These are phyloP conservation scores for Zea mays DNA, from an alignment of 176 grass and related monocot species.

Conservation along the genomic window Zm-B73-REFERENCE-NAM-5.0 NC_050096.1:154446001-154446500, in stretches of 20 bases:
- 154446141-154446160: constrained; percentile 9
- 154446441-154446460: constrained; percentile 16
- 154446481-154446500: constrained; percentile 30
- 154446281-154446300: constrained; percentile 7
- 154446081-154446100: background rate
- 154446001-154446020: constrained; percentile 94
- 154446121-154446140: background rate
- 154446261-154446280: background rate
- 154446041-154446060: constrained; percentile 73
- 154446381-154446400: background rate
- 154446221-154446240: constrained; percentile 7
- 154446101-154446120: background rate
- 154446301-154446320: constrained; percentile 18
- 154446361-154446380: background rate
- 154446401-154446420: background rate
- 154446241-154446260: constrained; percentile 7
- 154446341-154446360: background rate
- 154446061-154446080: constrained; percentile 53
- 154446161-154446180: constrained; percentile 4
- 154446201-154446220: background rate
- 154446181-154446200: background rate
- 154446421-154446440: constrained; percentile 6
- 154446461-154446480: background rate
- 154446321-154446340: constrained; percentile 1
- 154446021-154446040: constrained; percentile 99